Percentiles rank a stretch among this genome's conserved stretches.
Evolutionary conservation across 2,329 filamentous ascomycete genomes (phyloP).

Genomic region (Monilinia fructigena): DNA sequence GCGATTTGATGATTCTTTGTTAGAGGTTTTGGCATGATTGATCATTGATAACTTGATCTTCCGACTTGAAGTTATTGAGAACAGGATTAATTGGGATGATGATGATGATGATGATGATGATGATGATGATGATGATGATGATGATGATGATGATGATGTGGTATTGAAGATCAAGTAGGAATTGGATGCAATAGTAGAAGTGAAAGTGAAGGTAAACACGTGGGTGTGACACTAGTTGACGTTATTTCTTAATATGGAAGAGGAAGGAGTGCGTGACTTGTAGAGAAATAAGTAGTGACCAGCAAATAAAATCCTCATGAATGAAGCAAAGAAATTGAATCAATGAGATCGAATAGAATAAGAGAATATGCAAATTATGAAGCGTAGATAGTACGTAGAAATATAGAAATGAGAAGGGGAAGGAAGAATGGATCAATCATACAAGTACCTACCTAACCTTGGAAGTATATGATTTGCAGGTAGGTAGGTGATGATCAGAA

Average conservation of each 20-base stretch:
- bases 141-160: not conserved
- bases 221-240: not conserved
- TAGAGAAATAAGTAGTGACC: not conserved
- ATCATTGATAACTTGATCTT: not conserved
- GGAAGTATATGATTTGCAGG: too few relatives aligned
- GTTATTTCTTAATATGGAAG: not conserved
- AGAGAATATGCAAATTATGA: not conserved
- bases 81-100: not conserved
- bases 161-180: too few relatives aligned
- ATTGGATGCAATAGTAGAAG: not conserved
- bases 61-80: not conserved
- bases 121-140: too few relatives aligned
- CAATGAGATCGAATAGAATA: not conserved
- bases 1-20: constrained; percentile 15
- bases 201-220: not conserved
- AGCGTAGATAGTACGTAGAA: too few relatives aligned
- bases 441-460: too few relatives aligned
- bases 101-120: too few relatives aligned
- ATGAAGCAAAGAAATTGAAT: not conserved
- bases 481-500: too few relatives aligned
- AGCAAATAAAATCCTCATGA: not conserved
- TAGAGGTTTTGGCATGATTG: constrained; percentile 11
- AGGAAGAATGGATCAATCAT: too few relatives aligned
- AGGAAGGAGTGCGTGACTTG: not conserved
- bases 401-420: too few relatives aligned